These are phyloP conservation scores for Helminthosporium solani DNA, from an alignment of 2,329 filamentous ascomycete genomes.

Conservation along the genomic window DNA sequence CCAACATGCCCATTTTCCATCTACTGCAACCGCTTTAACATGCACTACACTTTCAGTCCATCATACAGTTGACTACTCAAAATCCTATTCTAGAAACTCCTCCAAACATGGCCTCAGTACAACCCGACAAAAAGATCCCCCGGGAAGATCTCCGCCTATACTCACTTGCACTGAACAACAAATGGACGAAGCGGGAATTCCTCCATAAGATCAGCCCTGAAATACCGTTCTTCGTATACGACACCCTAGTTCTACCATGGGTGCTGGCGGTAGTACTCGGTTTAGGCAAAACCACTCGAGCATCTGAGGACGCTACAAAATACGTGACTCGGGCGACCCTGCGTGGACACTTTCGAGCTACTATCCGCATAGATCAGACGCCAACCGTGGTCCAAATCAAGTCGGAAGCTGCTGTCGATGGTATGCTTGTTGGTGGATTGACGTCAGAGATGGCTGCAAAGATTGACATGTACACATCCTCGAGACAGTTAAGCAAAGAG, in stretches of 20 bases:
- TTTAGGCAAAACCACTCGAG: not conserved
- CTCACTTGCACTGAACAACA: conserved; percentile 7
- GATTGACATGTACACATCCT: conserved; percentile 8
- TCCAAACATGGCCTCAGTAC: not conserved
- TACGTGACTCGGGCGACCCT: conserved; percentile 9
- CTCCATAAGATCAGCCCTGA: not conserved
- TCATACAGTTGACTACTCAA: no score
- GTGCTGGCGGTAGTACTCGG: conserved; percentile 3
- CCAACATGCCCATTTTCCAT: no score
- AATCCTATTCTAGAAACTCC: not conserved
- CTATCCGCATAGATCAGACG: conserved; percentile 1
- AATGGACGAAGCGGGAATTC: conserved; percentile 2
- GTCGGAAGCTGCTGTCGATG: conserved; percentile 5
- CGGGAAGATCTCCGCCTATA: conserved; percentile 9
- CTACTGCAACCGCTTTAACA: no score
- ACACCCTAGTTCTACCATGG: conserved; percentile 10
- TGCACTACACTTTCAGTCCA: no score
- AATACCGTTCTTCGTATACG: conserved; percentile 9
- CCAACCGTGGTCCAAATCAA: conserved; percentile 5
- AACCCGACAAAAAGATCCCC: not conserved
- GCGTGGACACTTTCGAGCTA: conserved; percentile 4
- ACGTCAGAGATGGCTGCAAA: not conserved
- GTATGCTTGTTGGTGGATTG: conserved; percentile 8
- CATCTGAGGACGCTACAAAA: conserved; percentile 1
- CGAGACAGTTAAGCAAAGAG: not conserved